Base-by-base conservation (phyloP, 2,329 filamentous ascomycete genomes). In the Neonectria neomacrospora region DNA sequence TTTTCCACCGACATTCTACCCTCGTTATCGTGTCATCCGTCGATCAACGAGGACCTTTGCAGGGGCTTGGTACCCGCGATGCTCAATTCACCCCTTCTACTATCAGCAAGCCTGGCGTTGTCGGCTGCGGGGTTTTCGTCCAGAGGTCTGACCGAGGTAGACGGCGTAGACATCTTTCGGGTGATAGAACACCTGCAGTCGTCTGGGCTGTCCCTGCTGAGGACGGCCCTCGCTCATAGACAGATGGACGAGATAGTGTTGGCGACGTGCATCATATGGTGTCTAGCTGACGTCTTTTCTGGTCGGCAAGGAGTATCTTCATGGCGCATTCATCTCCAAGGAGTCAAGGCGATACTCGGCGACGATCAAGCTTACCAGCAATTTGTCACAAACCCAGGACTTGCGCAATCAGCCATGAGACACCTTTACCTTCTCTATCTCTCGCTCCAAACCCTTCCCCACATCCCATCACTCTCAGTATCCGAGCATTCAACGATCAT, bases 201-300 rank as follows among this genome's bases (percentile, higher is more conserved):
- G 0, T 74, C 73, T 0, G 73, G 73, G 0, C 8, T 75, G 0
- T 61, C 72, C 2, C 41, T 75, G 9, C n/a, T 75, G 3, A 54
- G 73, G 45, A 56, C 61, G 2, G 72, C 72, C 0, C 11, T 75
- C 2, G 66, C 61, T 10, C 56, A 63, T 8, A 66, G 69, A 1
- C 65, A 71, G 12, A 66, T 65, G n/a, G 65, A 66, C n/a, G 73
- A 74, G 6, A 63, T 68, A 3, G 8, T 74, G 1, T 58, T 75
- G 4, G 71, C 70, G 1, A 75, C 73, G 0, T 75, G 73, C 23
- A 67, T 75, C 3, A 72, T 75, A 5, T 75, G 73, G 73, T 75
- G 73, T 18, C 54, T 75, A 1, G 68, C 73, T 1, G 73, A 75
- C 18, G 72, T 75, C 0, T 75, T 75, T 9, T 65, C 71, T 0